Evolutionary conservation across 2,329 filamentous ascomycete genomes (phyloP).

Genomic region (Purpureocillium takamizusanense): DNA sequence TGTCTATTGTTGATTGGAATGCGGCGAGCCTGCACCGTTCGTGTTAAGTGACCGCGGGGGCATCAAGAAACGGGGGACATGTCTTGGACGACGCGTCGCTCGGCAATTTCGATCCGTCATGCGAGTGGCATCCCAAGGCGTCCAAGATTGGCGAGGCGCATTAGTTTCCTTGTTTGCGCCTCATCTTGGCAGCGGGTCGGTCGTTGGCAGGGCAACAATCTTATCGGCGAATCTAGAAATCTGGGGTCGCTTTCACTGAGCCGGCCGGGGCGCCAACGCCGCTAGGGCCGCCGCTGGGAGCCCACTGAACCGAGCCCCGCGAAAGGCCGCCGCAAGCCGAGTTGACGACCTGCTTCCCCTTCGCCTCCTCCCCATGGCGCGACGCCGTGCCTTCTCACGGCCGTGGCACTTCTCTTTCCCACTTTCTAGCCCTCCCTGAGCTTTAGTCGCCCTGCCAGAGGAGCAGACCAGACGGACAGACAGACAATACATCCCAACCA

Average conservation of each 20-base stretch:
- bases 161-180: background rate
- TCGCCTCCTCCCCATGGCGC: background rate
- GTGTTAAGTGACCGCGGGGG: too few species aligned
- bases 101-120: background rate
- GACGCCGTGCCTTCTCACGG: background rate
- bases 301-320: conserved; percentile 17
- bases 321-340: conserved; percentile 29
- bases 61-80: conserved; percentile 2
- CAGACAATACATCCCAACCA: conserved; percentile 9
- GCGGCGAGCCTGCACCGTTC: conserved; percentile 5
- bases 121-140: background rate
- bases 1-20: conserved; percentile 12
- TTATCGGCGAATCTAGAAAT: conserved; percentile 10
- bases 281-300: too few species aligned
- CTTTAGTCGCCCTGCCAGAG: background rate
- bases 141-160: too few species aligned
- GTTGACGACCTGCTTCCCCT: conserved; percentile 15
- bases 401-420: background rate
- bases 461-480: too few species aligned
- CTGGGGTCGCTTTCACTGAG: background rate
- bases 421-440: conserved; percentile 3
- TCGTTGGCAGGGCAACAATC: conserved; percentile 34
- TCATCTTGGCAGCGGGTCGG: conserved; percentile 1
- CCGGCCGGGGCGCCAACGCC: background rate
- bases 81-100: background rate